phyloP scores from a whole-genome alignment of 495 filamentous ascomycete species.

The Pyronema domesticum region DNA sequence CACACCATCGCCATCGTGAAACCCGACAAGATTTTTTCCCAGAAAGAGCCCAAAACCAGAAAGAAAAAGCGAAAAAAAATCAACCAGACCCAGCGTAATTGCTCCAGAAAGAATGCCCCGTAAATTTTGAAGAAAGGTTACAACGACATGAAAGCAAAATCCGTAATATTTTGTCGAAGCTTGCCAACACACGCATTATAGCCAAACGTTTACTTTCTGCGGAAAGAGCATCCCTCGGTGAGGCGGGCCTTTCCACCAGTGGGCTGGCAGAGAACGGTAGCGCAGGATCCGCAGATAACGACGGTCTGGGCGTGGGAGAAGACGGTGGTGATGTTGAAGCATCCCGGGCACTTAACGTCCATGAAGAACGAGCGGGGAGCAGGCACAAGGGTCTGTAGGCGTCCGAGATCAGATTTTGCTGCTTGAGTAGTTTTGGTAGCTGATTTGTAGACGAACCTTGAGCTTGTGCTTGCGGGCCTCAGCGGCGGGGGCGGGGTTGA shows the following conservation, averaged over 20 bases:
- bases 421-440: neutral
- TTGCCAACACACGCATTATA: neutral
- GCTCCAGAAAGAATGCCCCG: neutral
- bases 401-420: neutral
- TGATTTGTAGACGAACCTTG: constrained; percentile 50
- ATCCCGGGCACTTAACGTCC: constrained; percentile 99
- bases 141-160: neutral
- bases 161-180: neutral
- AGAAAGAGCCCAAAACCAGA: neutral
- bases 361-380: constrained; percentile 97
- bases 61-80: neutral
- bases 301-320: constrained; percentile 99
- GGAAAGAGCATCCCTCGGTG: constrained; percentile 97
- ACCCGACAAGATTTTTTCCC: neutral
- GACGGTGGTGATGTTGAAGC: constrained; percentile 99
- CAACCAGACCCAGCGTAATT: neutral
- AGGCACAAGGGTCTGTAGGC: constrained; percentile 64
- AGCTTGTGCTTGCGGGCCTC: constrained; percentile 99
- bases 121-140: neutral
- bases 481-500: constrained; percentile 85
- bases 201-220: constrained; percentile 66
- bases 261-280: constrained; percentile 89
- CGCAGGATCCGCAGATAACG: constrained; percentile 95
- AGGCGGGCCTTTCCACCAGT: constrained; percentile 93
- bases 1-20: neutral